Conservation (phyloP, 345 rosid species). For the Salix viminalis region DNA sequence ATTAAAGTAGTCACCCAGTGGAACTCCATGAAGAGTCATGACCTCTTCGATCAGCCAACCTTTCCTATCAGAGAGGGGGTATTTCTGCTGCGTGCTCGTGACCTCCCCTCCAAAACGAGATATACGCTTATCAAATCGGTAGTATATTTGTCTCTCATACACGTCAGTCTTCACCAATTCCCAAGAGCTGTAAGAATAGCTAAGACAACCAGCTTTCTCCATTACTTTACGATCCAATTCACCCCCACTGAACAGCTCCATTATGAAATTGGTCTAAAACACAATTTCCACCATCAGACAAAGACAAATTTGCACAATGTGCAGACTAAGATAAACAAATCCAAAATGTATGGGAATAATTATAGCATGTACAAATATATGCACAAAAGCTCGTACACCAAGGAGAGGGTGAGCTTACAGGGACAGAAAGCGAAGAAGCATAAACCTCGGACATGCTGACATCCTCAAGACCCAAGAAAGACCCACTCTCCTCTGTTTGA, state of each 20-base stretch:
- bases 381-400: neutral
- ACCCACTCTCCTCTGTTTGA: slow-evolving; percentile 69
- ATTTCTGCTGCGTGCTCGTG: slow-evolving; percentile 86
- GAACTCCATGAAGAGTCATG: slow-evolving; percentile 87
- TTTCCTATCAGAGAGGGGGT: slow-evolving; percentile 50
- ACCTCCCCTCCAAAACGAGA: slow-evolving; percentile 92
- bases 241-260: slow-evolving; percentile 76
- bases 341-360: neutral
- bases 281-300: slow-evolving; percentile 13
- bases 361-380: neutral
- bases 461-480: slow-evolving; percentile 82
- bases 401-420: slow-evolving; percentile 47
- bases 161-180: slow-evolving; percentile 78
- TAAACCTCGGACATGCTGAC: slow-evolving; percentile 75
- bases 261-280: slow-evolving; percentile 55
- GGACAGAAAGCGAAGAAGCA: slow-evolving; percentile 52
- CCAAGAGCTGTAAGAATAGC: slow-evolving; percentile 85
- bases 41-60: slow-evolving; percentile 93
- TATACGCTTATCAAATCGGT: slow-evolving; percentile 64
- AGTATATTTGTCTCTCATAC: slow-evolving; percentile 76
- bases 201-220: slow-evolving; percentile 84
- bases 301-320: neutral
- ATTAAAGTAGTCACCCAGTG: slow-evolving; percentile 83
- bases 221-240: slow-evolving; percentile 73
- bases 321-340: neutral